Evolutionary conservation across 1,284 basidiomycete genomes (phyloP).

Genomic region (Cutaneotrichosporon sp.): DNA sequence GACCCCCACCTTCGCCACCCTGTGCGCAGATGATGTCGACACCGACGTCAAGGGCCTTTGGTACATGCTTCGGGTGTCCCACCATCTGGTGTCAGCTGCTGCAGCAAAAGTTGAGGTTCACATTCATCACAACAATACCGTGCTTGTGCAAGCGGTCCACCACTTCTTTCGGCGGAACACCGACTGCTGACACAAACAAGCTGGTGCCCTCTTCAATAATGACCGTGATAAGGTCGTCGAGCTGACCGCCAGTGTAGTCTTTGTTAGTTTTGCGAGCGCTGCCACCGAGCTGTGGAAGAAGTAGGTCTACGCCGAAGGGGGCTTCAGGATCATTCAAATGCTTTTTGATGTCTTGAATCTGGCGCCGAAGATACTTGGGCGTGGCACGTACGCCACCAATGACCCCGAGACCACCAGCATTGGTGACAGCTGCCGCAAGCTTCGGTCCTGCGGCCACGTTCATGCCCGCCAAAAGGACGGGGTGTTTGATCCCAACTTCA

Average conservation of each 20-base stretch:
- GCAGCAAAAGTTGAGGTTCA: background rate
- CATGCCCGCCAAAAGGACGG: constrained; percentile 76
- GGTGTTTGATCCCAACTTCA: constrained; percentile 70
- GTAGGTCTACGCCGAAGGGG: constrained; percentile 79
- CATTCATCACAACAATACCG: constrained; percentile 79
- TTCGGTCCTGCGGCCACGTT: constrained; percentile 81
- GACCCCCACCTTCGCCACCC: constrained; percentile 76
- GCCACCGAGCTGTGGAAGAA: constrained; percentile 74
- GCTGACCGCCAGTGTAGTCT: constrained; percentile 62
- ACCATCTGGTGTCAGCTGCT: constrained; percentile 58
- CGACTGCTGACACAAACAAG: constrained; percentile 74
- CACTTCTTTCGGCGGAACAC: constrained; percentile 69
- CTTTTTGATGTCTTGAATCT: constrained; percentile 70
- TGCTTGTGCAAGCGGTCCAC: constrained; percentile 74
- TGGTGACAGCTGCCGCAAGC: constrained; percentile 65
- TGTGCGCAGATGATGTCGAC: constrained; percentile 86
- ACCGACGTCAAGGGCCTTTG: constrained; percentile 70
- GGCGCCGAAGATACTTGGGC: constrained; percentile 45
- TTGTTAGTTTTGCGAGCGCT: constrained; percentile 74
- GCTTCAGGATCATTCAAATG: constrained; percentile 52
- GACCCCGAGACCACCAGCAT: constrained; percentile 79
- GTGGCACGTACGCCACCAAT: constrained; percentile 67
- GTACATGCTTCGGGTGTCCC: constrained; percentile 78
- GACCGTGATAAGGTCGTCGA: constrained; percentile 65
- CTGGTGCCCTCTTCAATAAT: constrained; percentile 78